A percentile compares a stretch with the other conserved stretches of the same genome.
These are phyloP conservation scores for Diospyros kaki DNA, from an alignment of 148 eudicot genomes.

Conservation along the genomic window DNA sequence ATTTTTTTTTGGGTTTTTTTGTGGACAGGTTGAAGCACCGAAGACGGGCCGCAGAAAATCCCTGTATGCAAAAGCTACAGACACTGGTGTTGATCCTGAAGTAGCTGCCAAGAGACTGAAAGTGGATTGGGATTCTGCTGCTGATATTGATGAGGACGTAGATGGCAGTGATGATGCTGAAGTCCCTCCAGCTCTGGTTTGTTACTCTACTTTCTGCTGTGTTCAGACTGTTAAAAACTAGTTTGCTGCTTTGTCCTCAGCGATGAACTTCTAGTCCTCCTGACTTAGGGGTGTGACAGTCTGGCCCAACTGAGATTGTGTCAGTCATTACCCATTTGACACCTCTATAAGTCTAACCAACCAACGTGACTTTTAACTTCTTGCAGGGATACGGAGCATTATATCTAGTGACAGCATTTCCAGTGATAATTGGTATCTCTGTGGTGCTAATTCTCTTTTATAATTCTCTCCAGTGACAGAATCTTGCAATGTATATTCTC, in stretches of 20 bases:
- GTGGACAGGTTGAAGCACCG: conserved; percentile 49
- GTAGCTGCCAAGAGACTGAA: conserved; percentile 88
- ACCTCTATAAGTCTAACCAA: too few relatives aligned
- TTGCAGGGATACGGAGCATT: conserved; percentile 84
- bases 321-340: too few relatives aligned
- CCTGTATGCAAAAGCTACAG: conserved; percentile 81
- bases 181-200: conserved; percentile 68
- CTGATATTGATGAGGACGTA: conserved; percentile 66
- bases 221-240: background rate
- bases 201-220: conserved; percentile 14
- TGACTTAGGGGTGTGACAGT: too few relatives aligned
- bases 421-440: conserved; percentile 73
- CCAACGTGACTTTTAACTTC: background rate
- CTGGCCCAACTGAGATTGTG: too few relatives aligned
- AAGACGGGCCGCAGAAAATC: conserved; percentile 64
- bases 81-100: conserved; percentile 77
- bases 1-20: background rate
- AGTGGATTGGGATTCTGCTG: conserved; percentile 93
- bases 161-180: conserved; percentile 46
- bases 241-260: background rate
- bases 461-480: conserved; percentile 64
- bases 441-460: conserved; percentile 80
- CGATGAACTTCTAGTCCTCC: background rate
- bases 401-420: conserved; percentile 77
- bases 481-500: background rate